These are phyloP conservation scores for Ligustrum vulgare DNA, from an alignment of 257 asterid species.

Conservation along the genomic window DNA sequence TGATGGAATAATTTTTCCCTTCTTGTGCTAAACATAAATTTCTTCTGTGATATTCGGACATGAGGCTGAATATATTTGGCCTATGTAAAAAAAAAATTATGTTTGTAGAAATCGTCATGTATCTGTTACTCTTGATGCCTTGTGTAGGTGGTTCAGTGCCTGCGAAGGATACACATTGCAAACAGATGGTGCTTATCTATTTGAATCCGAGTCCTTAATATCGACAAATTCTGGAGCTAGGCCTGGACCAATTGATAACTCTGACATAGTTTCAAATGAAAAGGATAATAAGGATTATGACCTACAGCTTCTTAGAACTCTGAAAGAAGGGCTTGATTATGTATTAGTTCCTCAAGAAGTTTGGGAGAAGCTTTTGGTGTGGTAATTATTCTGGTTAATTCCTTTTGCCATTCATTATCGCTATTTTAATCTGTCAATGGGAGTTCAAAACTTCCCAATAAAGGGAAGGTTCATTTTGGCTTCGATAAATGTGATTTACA, in stretches of 20 bases:
- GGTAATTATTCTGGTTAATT: constrained; percentile 45
- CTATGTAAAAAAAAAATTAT: not conserved
- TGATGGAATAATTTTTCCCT: not conserved
- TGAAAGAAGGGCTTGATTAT: constrained; percentile 78
- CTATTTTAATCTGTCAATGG: not conserved
- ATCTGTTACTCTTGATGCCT: constrained; percentile 10
- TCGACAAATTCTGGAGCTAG: constrained; percentile 43
- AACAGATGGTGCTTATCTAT: constrained; percentile 46
- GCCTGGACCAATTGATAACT: constrained; percentile 87
- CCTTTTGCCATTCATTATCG: not conserved
- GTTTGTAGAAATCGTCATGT: constrained; percentile 2
- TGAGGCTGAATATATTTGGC: not conserved
- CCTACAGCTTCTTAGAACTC: constrained; percentile 63
- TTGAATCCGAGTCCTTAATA: constrained; percentile 32
- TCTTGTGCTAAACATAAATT: not conserved
- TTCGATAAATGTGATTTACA: too few relatives aligned
- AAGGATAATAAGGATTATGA: constrained; percentile 42
- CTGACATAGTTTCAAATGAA: constrained; percentile 51
- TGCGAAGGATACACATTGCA: constrained; percentile 82
- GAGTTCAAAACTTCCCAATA: not conserved
- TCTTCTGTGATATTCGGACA: not conserved
- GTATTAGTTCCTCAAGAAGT: constrained; percentile 74
- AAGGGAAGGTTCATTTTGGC: not conserved
- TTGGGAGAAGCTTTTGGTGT: constrained; percentile 75
- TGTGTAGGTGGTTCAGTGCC: constrained; percentile 72